phyloP scores from a whole-genome alignment of 257 asterid species.

The Solanum lignicaule region DNA sequence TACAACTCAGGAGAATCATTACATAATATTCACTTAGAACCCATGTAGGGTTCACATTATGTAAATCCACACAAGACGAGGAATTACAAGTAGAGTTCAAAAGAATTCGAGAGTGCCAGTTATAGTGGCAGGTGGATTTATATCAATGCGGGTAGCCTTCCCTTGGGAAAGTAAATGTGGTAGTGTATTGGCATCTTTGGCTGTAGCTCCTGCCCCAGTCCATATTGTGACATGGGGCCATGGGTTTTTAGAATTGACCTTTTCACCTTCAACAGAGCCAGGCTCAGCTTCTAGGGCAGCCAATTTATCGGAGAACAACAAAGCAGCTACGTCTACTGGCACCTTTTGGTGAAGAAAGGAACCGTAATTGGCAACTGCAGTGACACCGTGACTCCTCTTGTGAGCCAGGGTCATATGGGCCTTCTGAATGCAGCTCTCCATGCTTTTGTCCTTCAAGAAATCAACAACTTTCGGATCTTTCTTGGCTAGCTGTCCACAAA shows the following conservation, averaged over 20 bases:
- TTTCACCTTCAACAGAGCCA: conserved; percentile 70
- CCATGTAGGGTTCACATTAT: not conserved
- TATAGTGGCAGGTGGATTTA: conserved; percentile 59
- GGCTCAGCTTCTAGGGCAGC: conserved; percentile 73
- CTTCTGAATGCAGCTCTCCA: conserved; percentile 42
- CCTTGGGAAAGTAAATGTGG: conserved; percentile 56
- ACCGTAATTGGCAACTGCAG: conserved; percentile 68
- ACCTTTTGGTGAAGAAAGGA: conserved; percentile 45
- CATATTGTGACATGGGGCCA: conserved; percentile 91
- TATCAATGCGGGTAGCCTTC: conserved; percentile 60
- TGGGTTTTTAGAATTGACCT: conserved; percentile 55
- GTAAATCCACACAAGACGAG: not conserved
- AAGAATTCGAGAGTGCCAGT: conserved; percentile 61
- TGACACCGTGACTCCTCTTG: conserved; percentile 77
- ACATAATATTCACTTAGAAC: not conserved
- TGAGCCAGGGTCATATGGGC: conserved; percentile 93
- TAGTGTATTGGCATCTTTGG: conserved; percentile 72
- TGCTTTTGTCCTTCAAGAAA: conserved; percentile 39
- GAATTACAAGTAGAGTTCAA: conserved; percentile 1
- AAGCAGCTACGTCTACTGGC: conserved; percentile 43
- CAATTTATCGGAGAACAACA: conserved; percentile 52
- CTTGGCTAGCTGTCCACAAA: conserved; percentile 34
- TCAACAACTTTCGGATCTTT: conserved; percentile 43
- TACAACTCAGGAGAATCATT: not conserved
- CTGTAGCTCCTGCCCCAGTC: conserved; percentile 54